phyloP scores from a whole-genome alignment of 1,139 yeast genomes.

The Groenewaldozyma auringiensis region DNA sequence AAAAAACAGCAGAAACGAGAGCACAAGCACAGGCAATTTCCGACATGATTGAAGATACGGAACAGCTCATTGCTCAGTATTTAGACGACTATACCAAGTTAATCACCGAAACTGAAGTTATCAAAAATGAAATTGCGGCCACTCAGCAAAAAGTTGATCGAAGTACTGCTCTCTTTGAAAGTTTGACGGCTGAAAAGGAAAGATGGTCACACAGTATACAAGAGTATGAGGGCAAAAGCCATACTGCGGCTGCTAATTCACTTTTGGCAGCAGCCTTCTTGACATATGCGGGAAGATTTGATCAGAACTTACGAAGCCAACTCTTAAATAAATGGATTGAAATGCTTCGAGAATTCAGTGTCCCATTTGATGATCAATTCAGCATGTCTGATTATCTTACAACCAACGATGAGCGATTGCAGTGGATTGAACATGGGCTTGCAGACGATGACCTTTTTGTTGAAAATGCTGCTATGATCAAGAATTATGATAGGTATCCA shows the following conservation, averaged over 20 bases:
- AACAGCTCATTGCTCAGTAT: constrained; percentile 57
- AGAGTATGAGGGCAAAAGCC: constrained; percentile 43
- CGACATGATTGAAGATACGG: constrained; percentile 73
- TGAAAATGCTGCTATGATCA: constrained; percentile 56
- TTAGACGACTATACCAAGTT: constrained; percentile 62
- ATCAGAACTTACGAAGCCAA: constrained; percentile 43
- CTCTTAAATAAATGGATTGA: constrained; percentile 39
- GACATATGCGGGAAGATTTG: constrained; percentile 55
- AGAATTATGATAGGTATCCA: constrained; percentile 39
- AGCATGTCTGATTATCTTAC: constrained; percentile 35
- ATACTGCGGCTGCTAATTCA: constrained; percentile 55
- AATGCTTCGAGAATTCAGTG: constrained; percentile 34
- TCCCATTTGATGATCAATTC: constrained; percentile 37
- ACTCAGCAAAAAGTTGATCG: constrained; percentile 59
- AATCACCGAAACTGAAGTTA: constrained; percentile 70
- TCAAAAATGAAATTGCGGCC: constrained; percentile 58
- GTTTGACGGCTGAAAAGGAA: constrained; percentile 57
- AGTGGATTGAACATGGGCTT: constrained; percentile 50
- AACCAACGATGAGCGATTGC: constrained; percentile 36
- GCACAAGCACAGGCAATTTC: constrained; percentile 59
- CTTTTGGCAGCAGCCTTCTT: constrained; percentile 55
- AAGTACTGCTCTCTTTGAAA: constrained; percentile 55
- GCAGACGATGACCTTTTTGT: constrained; percentile 51
- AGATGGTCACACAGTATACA: constrained; percentile 64
- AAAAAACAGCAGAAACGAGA: constrained; percentile 54